These are phyloP conservation scores for Penicillium sclerotiorum DNA, from an alignment of 2,329 filamentous ascomycete species.

Conservation along the genomic window DNA sequence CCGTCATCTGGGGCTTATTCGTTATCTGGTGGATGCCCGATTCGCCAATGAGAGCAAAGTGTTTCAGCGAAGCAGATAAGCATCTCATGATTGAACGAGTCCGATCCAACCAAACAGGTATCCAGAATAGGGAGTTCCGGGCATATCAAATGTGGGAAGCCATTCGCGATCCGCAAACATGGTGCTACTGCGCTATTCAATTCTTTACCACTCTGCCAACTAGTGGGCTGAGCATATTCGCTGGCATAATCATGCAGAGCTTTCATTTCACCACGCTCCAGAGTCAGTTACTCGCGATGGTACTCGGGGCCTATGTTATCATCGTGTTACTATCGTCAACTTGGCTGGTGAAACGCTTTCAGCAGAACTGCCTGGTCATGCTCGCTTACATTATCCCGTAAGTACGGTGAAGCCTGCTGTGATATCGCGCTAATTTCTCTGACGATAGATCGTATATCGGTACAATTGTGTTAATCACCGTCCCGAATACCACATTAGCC, in stretches of 20 bases:
- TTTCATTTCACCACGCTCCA: constrained; percentile 67
- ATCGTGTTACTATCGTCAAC: constrained; percentile 66
- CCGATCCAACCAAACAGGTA: constrained; percentile 62
- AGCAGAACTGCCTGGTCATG: constrained; percentile 72
- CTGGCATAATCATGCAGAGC: constrained; percentile 72
- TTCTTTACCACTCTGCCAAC: constrained; percentile 74
- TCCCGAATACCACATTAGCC: constrained; percentile 59
- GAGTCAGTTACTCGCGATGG: constrained; percentile 73
- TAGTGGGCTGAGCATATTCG: constrained; percentile 71
- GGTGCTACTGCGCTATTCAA: constrained; percentile 52
- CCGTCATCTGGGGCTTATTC: constrained; percentile 66
- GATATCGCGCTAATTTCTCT: too few relatives aligned
- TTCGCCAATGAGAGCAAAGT: constrained; percentile 71
- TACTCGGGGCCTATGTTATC: constrained; percentile 73
- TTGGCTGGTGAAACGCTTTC: constrained; percentile 68
- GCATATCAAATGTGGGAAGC: constrained; percentile 59
- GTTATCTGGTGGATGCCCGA: constrained; percentile 68
- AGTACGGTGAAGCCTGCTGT: too few relatives aligned
- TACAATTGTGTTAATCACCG: constrained; percentile 65
- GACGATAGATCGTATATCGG: constrained; percentile 7
- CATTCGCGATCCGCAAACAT: constrained; percentile 68
- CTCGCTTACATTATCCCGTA: constrained; percentile 66
- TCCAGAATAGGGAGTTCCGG: constrained; percentile 60
- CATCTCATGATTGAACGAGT: constrained; percentile 64
- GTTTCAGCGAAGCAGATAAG: constrained; percentile 68